Conservation (phyloP, 2,329 filamentous ascomycete species). For the Pestalotiopsis sp. region DNA sequence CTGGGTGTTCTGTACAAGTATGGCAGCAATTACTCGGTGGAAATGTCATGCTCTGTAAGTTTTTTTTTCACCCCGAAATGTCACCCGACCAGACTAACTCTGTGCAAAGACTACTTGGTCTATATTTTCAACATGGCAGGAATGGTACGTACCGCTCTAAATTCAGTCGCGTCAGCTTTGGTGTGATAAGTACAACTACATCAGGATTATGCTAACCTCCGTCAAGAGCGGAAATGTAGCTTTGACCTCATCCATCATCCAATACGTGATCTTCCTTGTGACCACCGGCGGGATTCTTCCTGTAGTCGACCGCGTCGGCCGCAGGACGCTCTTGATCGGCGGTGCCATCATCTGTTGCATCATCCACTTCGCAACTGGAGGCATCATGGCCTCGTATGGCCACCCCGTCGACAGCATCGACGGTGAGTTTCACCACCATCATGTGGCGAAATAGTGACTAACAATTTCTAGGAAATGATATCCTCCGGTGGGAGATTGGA, state of each 20-base stretch:
- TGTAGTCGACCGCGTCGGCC: constrained; percentile 52
- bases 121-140: constrained; percentile 66
- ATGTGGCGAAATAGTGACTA: not conserved
- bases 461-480: constrained; percentile 35
- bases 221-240: constrained; percentile 28
- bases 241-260: constrained; percentile 54
- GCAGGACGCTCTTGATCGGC: constrained; percentile 47
- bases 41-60: constrained; percentile 50
- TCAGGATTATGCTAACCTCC: not conserved
- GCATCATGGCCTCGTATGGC: constrained; percentile 52
- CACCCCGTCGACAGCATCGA: constrained; percentile 45
- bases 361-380: constrained; percentile 51
- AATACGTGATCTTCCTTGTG: constrained; percentile 58
- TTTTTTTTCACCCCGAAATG: not conserved
- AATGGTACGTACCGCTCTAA: constrained; percentile 31
- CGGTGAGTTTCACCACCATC: constrained; percentile 23
- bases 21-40: constrained; percentile 61
- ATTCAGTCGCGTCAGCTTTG: not conserved
- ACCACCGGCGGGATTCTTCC: constrained; percentile 54
- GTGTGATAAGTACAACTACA: not conserved
- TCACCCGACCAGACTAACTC: not conserved
- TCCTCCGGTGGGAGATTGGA: constrained; percentile 47
- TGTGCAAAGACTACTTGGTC: constrained; percentile 55
- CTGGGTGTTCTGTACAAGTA: constrained; percentile 55
- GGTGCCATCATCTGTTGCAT: constrained; percentile 49